Evolutionary conservation across 2,329 filamentous ascomycete genomes (phyloP).

Genomic region (Phyllosticta ampelicida): DNA sequence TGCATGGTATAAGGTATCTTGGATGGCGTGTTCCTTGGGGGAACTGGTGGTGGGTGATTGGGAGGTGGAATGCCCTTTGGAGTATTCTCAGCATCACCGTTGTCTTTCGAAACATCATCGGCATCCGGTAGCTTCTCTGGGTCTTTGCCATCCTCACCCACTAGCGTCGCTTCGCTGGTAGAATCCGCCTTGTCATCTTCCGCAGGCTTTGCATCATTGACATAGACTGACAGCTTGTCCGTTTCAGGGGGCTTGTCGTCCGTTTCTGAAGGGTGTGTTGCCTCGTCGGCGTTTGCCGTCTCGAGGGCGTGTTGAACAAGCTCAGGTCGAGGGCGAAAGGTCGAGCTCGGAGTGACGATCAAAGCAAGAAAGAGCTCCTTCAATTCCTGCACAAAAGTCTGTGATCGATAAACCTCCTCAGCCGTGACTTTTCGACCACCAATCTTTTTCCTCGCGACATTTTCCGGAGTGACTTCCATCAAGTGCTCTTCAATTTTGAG

Average conservation of each 20-base stretch:
- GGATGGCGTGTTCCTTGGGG: conserved; percentile 33
- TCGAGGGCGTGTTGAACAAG: conserved; percentile 5
- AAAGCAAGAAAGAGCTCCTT: conserved; percentile 59
- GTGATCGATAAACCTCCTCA: conserved; percentile 48
- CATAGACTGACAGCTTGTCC: background rate
- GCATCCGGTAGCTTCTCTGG: conserved; percentile 4
- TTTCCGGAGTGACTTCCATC: conserved; percentile 54
- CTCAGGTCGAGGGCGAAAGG: background rate
- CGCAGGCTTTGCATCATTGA: background rate
- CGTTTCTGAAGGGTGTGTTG: background rate
- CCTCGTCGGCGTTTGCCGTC: conserved; percentile 1
- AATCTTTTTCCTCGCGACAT: conserved; percentile 56
- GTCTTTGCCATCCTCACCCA: conserved; percentile 11
- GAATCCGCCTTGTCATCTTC: background rate
- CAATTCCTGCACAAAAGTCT: conserved; percentile 69
- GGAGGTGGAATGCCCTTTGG: background rate
- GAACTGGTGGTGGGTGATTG: conserved; percentile 45
- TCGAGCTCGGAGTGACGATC: conserved; percentile 47
- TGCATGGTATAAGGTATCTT: conserved; percentile 46
- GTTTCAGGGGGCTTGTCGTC: background rate
- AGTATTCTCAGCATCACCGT: background rate
- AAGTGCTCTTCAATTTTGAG: conserved; percentile 62
- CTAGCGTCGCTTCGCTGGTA: conserved; percentile 2
- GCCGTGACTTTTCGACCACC: conserved; percentile 59
- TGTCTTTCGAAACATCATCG: conserved; percentile 15